Percentiles rank a stretch among this genome's conserved stretches.
phyloP scores from a whole-genome alignment of 2,329 filamentous ascomycete genomes.

The Diaporthe destruens region DNA sequence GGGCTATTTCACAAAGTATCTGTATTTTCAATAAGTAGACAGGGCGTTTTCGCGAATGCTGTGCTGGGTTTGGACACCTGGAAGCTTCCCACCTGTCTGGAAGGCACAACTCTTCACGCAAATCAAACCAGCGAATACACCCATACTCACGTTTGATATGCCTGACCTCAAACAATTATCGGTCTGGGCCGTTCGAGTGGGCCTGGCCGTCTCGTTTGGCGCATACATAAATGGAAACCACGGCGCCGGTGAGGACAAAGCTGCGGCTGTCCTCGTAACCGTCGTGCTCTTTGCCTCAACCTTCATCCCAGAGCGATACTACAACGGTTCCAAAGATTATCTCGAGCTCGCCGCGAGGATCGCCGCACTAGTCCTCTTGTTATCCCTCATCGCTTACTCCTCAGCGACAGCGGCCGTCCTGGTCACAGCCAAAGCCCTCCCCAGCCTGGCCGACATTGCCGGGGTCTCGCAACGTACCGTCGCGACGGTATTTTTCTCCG shows the following conservation, averaged over 20 bases:
- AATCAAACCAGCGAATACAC: too few species aligned
- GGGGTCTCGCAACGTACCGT: background rate
- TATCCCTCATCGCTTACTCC: background rate
- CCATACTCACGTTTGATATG: background rate
- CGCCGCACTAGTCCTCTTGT: too few species aligned
- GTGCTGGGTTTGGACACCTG: background rate
- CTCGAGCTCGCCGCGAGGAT: too few species aligned
- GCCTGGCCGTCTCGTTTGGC: background rate
- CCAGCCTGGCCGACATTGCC: background rate
- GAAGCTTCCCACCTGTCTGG: background rate
- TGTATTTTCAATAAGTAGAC: background rate
- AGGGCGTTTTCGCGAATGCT: background rate
- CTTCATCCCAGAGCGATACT: background rate
- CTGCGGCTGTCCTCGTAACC: background rate
- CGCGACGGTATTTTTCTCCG: too few species aligned
- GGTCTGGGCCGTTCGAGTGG: background rate
- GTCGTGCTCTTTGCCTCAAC: background rate
- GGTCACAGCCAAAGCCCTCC: background rate
- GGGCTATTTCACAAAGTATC: background rate
- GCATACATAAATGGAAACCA: background rate
- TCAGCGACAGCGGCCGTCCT: background rate
- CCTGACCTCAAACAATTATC: too few species aligned
- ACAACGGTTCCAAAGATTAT: background rate
- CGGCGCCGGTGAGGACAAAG: background rate
- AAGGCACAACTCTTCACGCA: background rate